A percentile compares a stretch with the other conserved stretches of the same genome.
These are phyloP conservation scores for Xerocomellus amylosporus DNA, from an alignment of 768 basidiomycete species.

Conservation along the genomic window DNA sequence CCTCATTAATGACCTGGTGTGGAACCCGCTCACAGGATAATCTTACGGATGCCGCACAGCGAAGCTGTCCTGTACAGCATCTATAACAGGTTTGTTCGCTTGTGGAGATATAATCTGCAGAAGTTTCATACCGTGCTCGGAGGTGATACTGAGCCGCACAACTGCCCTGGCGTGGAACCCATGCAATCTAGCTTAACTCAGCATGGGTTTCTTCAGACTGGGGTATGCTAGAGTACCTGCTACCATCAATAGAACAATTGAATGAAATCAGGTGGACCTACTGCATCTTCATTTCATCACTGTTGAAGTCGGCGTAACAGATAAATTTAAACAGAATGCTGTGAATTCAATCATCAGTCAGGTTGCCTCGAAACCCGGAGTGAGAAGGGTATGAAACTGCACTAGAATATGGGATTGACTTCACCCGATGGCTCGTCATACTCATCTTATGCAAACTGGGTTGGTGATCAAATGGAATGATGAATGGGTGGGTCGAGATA, in stretches of 20 bases:
- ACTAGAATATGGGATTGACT: slow-evolving; percentile 98
- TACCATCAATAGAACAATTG: slow-evolving; percentile 7
- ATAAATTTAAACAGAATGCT: slow-evolving; percentile 98
- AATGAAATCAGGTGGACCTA: slow-evolving; percentile 44
- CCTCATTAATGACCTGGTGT: too few relatives aligned
- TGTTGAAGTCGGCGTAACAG: slow-evolving; percentile 99
- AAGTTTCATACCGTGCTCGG: not conserved
- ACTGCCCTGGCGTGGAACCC: slow-evolving; percentile 92
- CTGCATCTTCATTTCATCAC: slow-evolving; percentile 99
- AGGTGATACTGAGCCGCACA: not conserved
- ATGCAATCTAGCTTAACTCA: slow-evolving; percentile 96
- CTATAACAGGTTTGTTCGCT: slow-evolving; percentile 99
- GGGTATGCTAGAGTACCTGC: slow-evolving; percentile 64
- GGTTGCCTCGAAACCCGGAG: not conserved
- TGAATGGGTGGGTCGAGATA: too few relatives aligned
- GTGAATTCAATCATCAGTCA: slow-evolving; percentile 17
- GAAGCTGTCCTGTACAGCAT: slow-evolving; percentile 93
- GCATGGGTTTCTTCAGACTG: slow-evolving; percentile 98
- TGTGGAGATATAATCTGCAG: slow-evolving; percentile 95
- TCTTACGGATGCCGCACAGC: slow-evolving; percentile 94
- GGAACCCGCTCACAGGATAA: slow-evolving; percentile 54
- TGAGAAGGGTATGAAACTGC: slow-evolving; percentile 32
- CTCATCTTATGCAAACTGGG: slow-evolving; percentile 99
- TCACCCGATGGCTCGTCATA: slow-evolving; percentile 95
- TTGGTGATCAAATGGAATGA: slow-evolving; percentile 87